Base-by-base conservation (phyloP, 108 stramenopile species). In the Skeletonema costatum region DNA sequence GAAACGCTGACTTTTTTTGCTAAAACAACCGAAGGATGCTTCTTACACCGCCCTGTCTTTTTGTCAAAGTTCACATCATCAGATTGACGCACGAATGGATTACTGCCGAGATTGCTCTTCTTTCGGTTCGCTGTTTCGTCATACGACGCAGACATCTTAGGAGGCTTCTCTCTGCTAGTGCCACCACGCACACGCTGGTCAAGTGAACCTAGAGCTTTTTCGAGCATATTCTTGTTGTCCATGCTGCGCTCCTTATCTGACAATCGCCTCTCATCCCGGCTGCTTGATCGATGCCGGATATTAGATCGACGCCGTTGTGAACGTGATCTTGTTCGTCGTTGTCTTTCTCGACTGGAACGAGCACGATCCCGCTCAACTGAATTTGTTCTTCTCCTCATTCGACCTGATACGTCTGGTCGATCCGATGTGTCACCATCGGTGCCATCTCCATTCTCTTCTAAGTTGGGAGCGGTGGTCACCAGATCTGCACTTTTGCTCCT, bases 31-130 rank as follows among this genome's bases (percentile, higher is more conserved):
- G 61, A 62, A 16, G 61, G 61, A 8, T 62, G 61, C 29, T 62
- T 62, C 61, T 62, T 62, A 38, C 61, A 62, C 36, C 61, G 61
- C 1, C 61, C 61, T 5, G 61, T 62, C 61, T 62, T 62, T 62
- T 32, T 62, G 36, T 62, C 61, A 19, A 62, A 62, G 32, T 62
- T 62, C 3, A 5, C 17, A 50, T 19, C n/a, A 19, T 50, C 48
- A 16, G 48, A 5, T 17, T 19, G 17, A 1, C 17, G 17, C 4
- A 50, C 48, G 5, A 50, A 50, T 50, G 14, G 16, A 50, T 50
- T 50, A 4, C 48, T 50, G 44, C 44, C 44, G 48, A 50, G n/a
- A 17, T 50, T 50, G 2, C 19, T 50, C 17, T 19, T 50, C 17
- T 19, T 50, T 5, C 12, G 3, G 17, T 3, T 19, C 5, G n/a